Base-by-base conservation (phyloP, 1,284 basidiomycete species). In the Boletus coffeatus region DNA sequence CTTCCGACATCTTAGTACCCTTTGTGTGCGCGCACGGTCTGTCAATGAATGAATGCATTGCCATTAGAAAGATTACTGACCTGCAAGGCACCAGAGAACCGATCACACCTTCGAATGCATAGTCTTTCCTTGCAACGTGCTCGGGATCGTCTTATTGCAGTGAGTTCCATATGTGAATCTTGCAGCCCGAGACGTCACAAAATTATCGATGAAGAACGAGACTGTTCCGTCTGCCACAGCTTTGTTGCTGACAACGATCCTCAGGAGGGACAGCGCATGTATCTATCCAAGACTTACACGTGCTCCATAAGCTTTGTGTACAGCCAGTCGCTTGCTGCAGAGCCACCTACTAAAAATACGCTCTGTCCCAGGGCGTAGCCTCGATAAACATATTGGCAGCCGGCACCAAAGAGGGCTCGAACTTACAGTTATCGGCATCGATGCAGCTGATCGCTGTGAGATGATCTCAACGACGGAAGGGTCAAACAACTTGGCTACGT, bases 151-250 rank as follows among this genome's bases (percentile, higher is more conserved):
- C 2, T 61, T 62, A 6, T 25, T 0, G 29, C 72, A 73, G 9
- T 70, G 60, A 0, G 71, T 61, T 2, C 83, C 83, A 48, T 83
- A 83, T 0, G 78, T 75, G 43, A 71, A 70, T 64, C 71, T 79
- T 2, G 83, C 73, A 8, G 81, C 72, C 8, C 82, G 73, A 0
- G 76, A 75, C 4, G 77, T 73, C 11, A 85, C 83, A 13, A 75
- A 75, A 55, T 79, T 80, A 57, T 84, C 79, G 6, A 84, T 65
- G 64, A 80, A 80, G 66, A 77, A 84, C 2, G 78, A 81, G 9
- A 84, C 74, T 0, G 81, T 81, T 0, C 83, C 83, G 60, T 84
- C 81, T 0, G 83, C 79, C 3, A 84, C 83, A 2, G 82, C 83
- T 67, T 84, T 85, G 62, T 81, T 83, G 14, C 83, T 84, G 18